Conservation (phyloP, 257 asterid genomes). For the Solanum okadae region DNA sequence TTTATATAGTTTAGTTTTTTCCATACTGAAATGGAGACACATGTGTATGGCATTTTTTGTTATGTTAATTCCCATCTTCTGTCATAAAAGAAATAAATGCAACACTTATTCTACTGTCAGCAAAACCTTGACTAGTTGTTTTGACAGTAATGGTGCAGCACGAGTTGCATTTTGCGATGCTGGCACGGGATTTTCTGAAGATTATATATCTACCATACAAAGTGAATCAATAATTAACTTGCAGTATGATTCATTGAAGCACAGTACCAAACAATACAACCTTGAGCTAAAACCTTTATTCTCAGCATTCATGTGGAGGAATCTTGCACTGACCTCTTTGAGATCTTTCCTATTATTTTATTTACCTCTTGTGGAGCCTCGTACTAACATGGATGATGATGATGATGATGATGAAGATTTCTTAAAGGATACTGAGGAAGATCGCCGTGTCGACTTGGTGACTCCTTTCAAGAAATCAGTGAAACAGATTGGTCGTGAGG, state of each 20-base stretch:
- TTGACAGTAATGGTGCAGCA: conserved; percentile 33
- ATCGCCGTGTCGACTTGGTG: conserved; percentile 43
- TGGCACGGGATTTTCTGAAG: conserved; percentile 44
- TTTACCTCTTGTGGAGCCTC: conserved; percentile 88
- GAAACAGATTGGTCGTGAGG: conserved; percentile 84
- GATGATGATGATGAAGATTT: conserved; percentile 67
- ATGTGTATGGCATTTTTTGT: background rate
- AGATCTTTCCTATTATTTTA: conserved; percentile 70
- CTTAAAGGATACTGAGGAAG: conserved; percentile 43
- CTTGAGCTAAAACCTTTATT: conserved; percentile 62
- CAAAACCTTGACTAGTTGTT: background rate
- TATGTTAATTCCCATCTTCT: background rate
- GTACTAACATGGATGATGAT: conserved; percentile 31
- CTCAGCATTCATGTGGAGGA: conserved; percentile 86
- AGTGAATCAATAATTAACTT: conserved; percentile 29
- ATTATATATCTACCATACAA: conserved; percentile 23
- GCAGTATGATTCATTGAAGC: conserved; percentile 19
- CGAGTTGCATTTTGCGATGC: conserved; percentile 61
- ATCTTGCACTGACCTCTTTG: conserved; percentile 55
- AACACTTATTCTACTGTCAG: background rate
- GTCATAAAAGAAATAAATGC: background rate
- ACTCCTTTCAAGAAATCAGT: conserved; percentile 86
- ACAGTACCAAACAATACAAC: conserved; percentile 49
- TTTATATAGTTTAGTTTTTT: background rate
- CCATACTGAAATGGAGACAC: background rate